Conservation (phyloP, 2,329 filamentous ascomycete genomes). For the Aspergillus tubingensis region DNA sequence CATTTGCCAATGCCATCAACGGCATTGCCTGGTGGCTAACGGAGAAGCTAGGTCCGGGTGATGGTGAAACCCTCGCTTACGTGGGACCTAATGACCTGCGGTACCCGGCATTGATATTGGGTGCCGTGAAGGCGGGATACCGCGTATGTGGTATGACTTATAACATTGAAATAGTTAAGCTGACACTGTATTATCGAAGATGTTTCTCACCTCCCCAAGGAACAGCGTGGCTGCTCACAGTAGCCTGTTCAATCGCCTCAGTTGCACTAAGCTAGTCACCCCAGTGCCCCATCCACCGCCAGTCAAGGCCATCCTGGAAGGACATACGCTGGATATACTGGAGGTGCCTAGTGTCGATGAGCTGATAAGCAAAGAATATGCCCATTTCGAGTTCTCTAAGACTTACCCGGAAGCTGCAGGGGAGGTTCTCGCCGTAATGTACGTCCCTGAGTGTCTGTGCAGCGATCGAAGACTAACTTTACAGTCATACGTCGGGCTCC, state of each 20-base stretch:
- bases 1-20: slow-evolving; percentile 30
- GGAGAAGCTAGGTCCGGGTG: slow-evolving; percentile 34
- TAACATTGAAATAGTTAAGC: too few relatives aligned
- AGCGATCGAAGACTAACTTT: neutral
- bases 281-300: slow-evolving; percentile 26
- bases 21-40: slow-evolving; percentile 23
- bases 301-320: slow-evolving; percentile 25
- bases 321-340: slow-evolving; percentile 22
- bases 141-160: slow-evolving; percentile 12
- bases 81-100: slow-evolving; percentile 46
- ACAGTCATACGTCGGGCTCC: slow-evolving; percentile 37
- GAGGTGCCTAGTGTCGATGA: slow-evolving; percentile 32
- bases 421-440: slow-evolving; percentile 35
- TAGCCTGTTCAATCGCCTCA: slow-evolving; percentile 30
- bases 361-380: slow-evolving; percentile 22
- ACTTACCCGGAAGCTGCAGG: slow-evolving; percentile 33
- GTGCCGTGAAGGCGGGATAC: slow-evolving; percentile 42
- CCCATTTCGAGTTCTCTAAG: slow-evolving; percentile 24
- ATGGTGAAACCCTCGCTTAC: slow-evolving; percentile 40
- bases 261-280: slow-evolving; percentile 35
- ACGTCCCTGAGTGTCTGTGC: neutral
- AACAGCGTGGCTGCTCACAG: slow-evolving; percentile 40
- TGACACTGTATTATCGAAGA: slow-evolving; percentile 8
- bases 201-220: slow-evolving; percentile 42
- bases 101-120: slow-evolving; percentile 41